These are phyloP conservation scores for Lobosporangium transversale DNA, from an alignment of 192 early-diverging fungal species.

Conservation along the genomic window DNA sequence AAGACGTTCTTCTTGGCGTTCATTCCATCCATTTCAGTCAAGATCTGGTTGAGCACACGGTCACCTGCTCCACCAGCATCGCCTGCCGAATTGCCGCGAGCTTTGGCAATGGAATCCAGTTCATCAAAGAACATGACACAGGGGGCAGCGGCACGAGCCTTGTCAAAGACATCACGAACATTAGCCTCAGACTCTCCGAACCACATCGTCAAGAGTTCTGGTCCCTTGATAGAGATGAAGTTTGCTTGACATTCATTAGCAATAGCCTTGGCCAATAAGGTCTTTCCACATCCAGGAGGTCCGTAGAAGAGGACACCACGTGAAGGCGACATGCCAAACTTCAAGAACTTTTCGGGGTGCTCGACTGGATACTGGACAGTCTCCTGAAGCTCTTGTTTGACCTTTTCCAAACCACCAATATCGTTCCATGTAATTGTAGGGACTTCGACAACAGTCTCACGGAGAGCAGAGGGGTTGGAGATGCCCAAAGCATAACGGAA, in stretches of 20 bases:
- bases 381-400: constrained; percentile 98
- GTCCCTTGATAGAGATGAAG: constrained; percentile 99
- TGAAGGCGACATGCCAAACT: constrained; percentile 97
- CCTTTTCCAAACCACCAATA: constrained; percentile 96
- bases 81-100: constrained; percentile 82
- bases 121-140: constrained; percentile 99
- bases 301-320: constrained; percentile 99
- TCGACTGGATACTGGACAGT: constrained; percentile 99
- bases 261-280: constrained; percentile 98
- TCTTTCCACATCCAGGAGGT: constrained; percentile 98
- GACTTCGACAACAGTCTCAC: constrained; percentile 98
- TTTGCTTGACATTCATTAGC: constrained; percentile 99
- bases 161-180: constrained; percentile 99
- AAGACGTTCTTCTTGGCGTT: constrained; percentile 99
- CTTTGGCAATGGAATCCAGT: constrained; percentile 97
- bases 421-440: constrained; percentile 96
- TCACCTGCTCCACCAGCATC: constrained; percentile 88
- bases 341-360: constrained; percentile 99
- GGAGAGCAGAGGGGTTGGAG: constrained; percentile 97
- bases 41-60: constrained; percentile 98
- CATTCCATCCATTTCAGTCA: constrained; percentile 99
- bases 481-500: constrained; percentile 93
- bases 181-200: constrained; percentile 99
- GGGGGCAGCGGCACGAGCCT: constrained; percentile 96
- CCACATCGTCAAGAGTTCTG: constrained; percentile 99